Evolutionary conservation across 768 basidiomycete species (phyloP), one percentile per base, ranked within the genome.

Genomic region (Amanita molliuscula): DNA sequence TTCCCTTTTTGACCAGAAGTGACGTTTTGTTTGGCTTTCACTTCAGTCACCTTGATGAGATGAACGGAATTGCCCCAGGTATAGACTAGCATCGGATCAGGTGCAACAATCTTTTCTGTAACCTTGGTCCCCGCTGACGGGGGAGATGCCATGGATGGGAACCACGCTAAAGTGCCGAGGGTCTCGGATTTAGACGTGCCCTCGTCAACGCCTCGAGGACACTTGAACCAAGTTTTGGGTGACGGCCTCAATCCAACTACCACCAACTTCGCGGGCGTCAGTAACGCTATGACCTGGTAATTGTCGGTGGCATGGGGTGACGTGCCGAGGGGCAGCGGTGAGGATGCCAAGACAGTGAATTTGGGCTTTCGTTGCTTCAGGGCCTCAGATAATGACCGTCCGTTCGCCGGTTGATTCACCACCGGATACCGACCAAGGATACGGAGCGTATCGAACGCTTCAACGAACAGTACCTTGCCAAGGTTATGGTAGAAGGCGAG

Each of bases 401-500:
- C 51, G 50, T 55, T 42, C 11, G 31, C 31, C 28, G 55, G 51
- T 20, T 52, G 53, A 45, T 56, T 37, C 13, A 56, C 37, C 37
- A 82, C 78, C 3, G 88, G 87, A 59, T 97, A 95, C 58, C 85
- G 88, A 1, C 96, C 96, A 2, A 98, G 74, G 47, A 99, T 89
- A 15, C 96, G 83, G 40, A 98, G 75, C 29, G 89, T 90, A 62
- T 99, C 96, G 13, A 88, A 82, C 10, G 94, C 93, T 41, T 97
- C 94, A 5, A 99, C 84, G 56, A 96, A 96, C 11, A 98, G 73
- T 9, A 98, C 84, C 63, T 90, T 94, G 23, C 96, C 92, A 3
- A 99, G 70, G 48, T 86, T 88, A 65, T 97, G 94, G 62, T 90
- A 96, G 66, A 99, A 99, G 0, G 92, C 89, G 7, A 97, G 74